A percentile compares a stretch with the other conserved stretches of the same genome.
Evolutionary conservation across 1,139 yeast genomes (phyloP).

Genomic region (Yamadazyma epiphylla): DNA sequence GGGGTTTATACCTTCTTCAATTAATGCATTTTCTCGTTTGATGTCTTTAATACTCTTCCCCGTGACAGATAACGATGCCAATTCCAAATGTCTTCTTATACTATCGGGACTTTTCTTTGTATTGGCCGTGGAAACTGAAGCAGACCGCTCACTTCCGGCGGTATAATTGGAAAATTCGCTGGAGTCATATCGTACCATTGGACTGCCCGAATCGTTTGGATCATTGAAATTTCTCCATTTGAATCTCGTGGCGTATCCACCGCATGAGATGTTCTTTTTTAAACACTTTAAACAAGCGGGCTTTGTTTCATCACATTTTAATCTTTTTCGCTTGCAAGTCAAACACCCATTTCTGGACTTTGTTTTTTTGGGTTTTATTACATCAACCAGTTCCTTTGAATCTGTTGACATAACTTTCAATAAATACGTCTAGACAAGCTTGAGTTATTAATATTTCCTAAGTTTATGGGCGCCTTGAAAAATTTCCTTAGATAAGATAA

Average conservation of each 20-base stretch:
- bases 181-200: not conserved
- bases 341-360: conserved; percentile 29
- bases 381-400: conserved; percentile 3
- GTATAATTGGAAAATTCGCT: not conserved
- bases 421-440: no score
- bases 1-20: conserved; percentile 50
- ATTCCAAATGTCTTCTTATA: conserved; percentile 44
- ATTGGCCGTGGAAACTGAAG: not conserved
- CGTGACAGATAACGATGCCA: conserved; percentile 51
- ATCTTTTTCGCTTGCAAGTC: conserved; percentile 27
- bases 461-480: no score
- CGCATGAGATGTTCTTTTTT: conserved; percentile 25
- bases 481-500: no score
- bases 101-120: conserved; percentile 9
- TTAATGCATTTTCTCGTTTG: conserved; percentile 44
- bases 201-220: conserved; percentile 3
- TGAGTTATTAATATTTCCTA: no score
- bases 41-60: conserved; percentile 50
- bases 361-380: conserved; percentile 9
- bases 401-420: not conserved
- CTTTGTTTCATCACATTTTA: conserved; percentile 45
- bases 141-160: not conserved
- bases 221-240: conserved; percentile 57
- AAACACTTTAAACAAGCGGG: conserved; percentile 39
- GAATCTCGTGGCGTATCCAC: conserved; percentile 59